phyloP scores from a whole-genome alignment of 176 grass and related monocot genomes.

The Triticum dicoccoides region DNA sequence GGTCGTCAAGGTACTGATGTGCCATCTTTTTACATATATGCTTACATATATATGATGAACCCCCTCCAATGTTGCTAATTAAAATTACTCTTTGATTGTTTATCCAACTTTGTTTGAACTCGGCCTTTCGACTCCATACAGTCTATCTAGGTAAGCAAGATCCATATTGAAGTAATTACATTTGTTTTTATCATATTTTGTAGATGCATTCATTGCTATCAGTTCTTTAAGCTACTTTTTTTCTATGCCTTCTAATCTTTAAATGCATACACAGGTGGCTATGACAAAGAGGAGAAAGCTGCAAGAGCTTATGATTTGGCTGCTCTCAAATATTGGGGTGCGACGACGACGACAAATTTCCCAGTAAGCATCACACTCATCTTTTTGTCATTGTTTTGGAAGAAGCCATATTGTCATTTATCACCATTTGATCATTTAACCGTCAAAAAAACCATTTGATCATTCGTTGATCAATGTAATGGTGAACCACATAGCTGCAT shows the following conservation, averaged over 20 bases:
- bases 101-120: constrained; percentile 3
- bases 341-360: constrained; percentile 93
- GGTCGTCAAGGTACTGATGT: constrained; percentile 75
- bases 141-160: constrained; percentile 81
- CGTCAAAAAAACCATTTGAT: background rate
- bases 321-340: constrained; percentile 97
- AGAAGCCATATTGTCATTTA: background rate
- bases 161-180: background rate
- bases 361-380: constrained; percentile 41
- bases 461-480: background rate
- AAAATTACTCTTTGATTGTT: background rate
- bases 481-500: background rate
- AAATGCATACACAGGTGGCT: constrained; percentile 56
- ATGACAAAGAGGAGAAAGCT: constrained; percentile 99
- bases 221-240: background rate
- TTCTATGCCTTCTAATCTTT: background rate
- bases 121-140: constrained; percentile 18
- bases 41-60: background rate
- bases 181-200: background rate
- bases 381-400: background rate
- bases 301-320: constrained; percentile 98
- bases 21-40: background rate
- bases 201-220: background rate
- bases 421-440: background rate
- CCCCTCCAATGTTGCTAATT: constrained; percentile 1